A percentile compares a stretch with the other conserved stretches of the same genome.
These are phyloP conservation scores for Eucalyptus polybractea DNA, from an alignment of 345 rosid species.

Conservation along the genomic window DNA sequence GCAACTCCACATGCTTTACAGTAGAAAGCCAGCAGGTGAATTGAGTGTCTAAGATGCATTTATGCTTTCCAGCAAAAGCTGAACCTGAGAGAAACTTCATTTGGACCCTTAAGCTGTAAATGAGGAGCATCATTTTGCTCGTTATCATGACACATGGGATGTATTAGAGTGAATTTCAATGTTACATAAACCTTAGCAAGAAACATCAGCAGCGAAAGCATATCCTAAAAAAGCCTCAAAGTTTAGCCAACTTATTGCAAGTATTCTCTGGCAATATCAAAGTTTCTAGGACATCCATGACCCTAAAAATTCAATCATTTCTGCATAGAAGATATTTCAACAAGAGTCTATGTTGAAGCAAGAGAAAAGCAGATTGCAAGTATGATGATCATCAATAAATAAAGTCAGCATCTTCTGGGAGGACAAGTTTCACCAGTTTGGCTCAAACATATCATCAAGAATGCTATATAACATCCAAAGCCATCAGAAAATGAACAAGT, in stretches of 20 bases:
- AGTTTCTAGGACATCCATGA: not conserved
- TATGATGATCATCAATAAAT: not conserved
- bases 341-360: not conserved
- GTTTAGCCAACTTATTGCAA: not conserved
- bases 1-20: not conserved
- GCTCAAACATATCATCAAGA: not conserved
- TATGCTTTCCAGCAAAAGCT: not conserved
- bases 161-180: not conserved
- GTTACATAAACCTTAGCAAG: not conserved
- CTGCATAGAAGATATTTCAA: not conserved
- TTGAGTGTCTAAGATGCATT: not conserved
- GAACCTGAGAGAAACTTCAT: not conserved
- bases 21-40: not conserved
- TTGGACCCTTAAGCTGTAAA: not conserved
- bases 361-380: not conserved
- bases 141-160: not conserved
- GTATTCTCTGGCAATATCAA: not conserved
- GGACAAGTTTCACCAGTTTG: not conserved
- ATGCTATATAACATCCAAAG: not conserved
- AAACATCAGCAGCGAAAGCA: not conserved
- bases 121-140: not conserved
- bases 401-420: not conserved
- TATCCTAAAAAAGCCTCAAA: not conserved
- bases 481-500: not conserved
- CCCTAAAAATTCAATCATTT: not conserved